Evolutionary conservation across 805 yeast species (phyloP).

Genomic region (Lipomyces sp.): DNA sequence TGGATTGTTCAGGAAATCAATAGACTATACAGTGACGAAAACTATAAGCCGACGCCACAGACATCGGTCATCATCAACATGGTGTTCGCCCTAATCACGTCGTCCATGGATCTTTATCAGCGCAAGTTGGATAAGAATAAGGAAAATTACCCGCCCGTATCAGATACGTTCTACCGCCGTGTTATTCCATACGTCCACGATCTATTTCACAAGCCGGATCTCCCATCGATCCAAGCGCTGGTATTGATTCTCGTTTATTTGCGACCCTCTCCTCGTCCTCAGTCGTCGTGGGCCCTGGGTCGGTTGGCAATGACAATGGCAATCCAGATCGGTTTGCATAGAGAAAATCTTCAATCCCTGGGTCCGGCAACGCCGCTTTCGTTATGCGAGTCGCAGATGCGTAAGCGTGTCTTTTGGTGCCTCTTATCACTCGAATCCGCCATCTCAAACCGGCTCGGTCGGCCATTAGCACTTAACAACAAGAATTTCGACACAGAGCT

Average conservation of each 20-base stretch:
- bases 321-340: constrained; percentile 31
- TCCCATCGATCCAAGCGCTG: constrained; percentile 25
- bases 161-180: constrained; percentile 27
- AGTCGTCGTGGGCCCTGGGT: constrained; percentile 28
- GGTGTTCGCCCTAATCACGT: constrained; percentile 30
- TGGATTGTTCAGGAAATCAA: constrained; percentile 25
- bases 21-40: constrained; percentile 22
- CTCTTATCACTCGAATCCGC: constrained; percentile 23
- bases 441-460: constrained; percentile 25
- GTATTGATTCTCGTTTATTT: constrained; percentile 26
- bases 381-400: constrained; percentile 25
- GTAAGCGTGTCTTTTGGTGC: constrained; percentile 33
- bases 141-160: constrained; percentile 16
- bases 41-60: constrained; percentile 20
- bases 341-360: constrained; percentile 17
- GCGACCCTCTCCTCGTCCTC: constrained; percentile 33
- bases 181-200: constrained; percentile 23
- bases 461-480: constrained; percentile 24
- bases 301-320: constrained; percentile 31
- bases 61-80: constrained; percentile 29
- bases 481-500: constrained; percentile 22
- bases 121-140: constrained; percentile 24
- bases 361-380: constrained; percentile 6
- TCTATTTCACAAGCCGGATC: constrained; percentile 19
- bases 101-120: constrained; percentile 28